Evolutionary conservation across 2,329 filamentous ascomycete species (phyloP).

Genomic region (Gaeumannomyces sp.): DNA sequence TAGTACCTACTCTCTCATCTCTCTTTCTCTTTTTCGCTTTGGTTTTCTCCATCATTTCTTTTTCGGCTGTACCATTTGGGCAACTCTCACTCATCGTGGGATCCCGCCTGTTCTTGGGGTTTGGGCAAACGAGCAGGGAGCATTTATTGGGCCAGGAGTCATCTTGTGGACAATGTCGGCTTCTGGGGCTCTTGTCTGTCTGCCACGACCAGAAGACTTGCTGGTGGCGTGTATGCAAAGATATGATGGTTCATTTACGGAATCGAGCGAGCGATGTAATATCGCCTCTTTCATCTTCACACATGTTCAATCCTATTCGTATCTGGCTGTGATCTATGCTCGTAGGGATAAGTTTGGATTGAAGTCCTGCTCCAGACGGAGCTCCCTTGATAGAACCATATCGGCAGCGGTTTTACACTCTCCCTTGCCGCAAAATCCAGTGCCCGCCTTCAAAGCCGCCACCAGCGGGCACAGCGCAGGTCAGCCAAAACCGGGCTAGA

Average conservation of each 20-base stretch:
- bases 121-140: background rate
- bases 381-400: background rate
- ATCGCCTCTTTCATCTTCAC: background rate
- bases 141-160: constrained; percentile 3
- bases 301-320: constrained; percentile 11
- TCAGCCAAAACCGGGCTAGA: background rate
- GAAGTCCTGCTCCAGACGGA: no score
- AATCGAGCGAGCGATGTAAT: constrained; percentile 1
- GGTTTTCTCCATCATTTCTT: constrained; percentile 5
- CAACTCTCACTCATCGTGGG: background rate
- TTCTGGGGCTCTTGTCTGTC: background rate
- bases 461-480: no score
- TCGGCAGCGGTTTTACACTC: background rate
- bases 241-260: constrained; percentile 9
- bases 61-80: constrained; percentile 8
- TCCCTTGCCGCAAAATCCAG: no score
- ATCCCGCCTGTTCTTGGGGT: background rate
- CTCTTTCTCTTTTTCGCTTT: background rate
- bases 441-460: background rate
- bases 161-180: background rate
- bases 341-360: background rate
- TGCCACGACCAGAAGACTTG: background rate
- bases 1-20: background rate
- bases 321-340: no score
- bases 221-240: constrained; percentile 10